phyloP scores from a whole-genome alignment of 2,329 filamentous ascomycete species.

The Hyphodiscus sp. region DNA sequence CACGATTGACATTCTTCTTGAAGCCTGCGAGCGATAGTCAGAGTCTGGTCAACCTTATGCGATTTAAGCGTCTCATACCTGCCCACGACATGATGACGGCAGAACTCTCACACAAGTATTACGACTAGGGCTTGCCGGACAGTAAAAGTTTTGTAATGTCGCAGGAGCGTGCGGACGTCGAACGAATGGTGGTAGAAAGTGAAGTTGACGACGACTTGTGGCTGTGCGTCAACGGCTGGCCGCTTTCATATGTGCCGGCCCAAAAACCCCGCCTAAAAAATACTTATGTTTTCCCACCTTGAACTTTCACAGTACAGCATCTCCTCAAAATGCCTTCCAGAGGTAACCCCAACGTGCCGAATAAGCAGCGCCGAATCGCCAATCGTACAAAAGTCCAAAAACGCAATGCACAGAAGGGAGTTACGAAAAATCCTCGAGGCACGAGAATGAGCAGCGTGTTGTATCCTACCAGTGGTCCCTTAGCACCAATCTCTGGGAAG shows the following conservation, averaged over 20 bases:
- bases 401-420: slow-evolving; percentile 21
- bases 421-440: slow-evolving; percentile 29
- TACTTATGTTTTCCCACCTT: not conserved
- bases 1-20: slow-evolving; percentile 97
- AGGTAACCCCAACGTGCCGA: slow-evolving; percentile 30
- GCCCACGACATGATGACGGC: slow-evolving; percentile 41
- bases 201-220: not conserved
- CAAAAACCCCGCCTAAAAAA: slow-evolving; percentile 5
- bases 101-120: not conserved
- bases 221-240: not conserved
- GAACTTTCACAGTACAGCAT: not conserved
- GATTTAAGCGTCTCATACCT: slow-evolving; percentile 29
- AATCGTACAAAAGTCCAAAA: slow-evolving; percentile 28
- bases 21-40: slow-evolving; percentile 50
- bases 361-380: slow-evolving; percentile 27
- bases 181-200: not conserved
- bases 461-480: slow-evolving; percentile 27
- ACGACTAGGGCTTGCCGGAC: not conserved
- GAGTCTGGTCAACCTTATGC: slow-evolving; percentile 4
- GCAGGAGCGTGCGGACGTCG: not conserved
- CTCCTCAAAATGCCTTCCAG: slow-evolving; percentile 28
- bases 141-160: not conserved
- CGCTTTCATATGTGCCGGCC: too few relatives aligned
- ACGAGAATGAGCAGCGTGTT: slow-evolving; percentile 26
- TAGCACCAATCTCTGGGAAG: slow-evolving; percentile 29